phyloP scores from a whole-genome alignment of 176 grass and related monocot genomes.

The Raddia guianensis region DNA sequence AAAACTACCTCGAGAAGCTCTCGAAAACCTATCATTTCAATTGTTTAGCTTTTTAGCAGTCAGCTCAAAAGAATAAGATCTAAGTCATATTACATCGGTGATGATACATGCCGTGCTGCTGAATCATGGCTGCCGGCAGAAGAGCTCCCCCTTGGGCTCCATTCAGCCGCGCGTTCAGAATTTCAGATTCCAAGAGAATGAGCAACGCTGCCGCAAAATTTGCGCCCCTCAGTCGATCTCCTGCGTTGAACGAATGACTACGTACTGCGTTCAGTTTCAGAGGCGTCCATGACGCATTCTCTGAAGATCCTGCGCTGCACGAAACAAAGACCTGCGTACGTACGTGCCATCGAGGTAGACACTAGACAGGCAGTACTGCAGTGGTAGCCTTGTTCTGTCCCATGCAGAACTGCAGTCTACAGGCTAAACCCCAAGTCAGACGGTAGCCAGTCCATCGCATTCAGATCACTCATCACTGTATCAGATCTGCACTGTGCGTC shows the following conservation, averaged over 20 bases:
- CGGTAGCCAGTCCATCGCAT: neutral
- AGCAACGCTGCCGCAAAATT: neutral
- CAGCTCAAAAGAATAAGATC: no score
- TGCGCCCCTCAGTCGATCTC: neutral
- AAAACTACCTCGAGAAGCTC: no score
- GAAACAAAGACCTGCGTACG: neutral
- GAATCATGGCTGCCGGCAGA: conserved; percentile 3
- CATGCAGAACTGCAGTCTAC: neutral
- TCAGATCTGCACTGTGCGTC: neutral
- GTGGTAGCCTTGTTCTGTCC: conserved; percentile 3
- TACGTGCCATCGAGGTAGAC: neutral
- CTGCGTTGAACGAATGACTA: neutral
- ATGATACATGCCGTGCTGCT: neutral
- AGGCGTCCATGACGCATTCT: neutral
- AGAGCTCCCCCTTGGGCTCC: neutral
- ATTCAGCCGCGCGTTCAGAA: neutral
- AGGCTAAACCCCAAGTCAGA: neutral
- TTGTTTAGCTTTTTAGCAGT: no score
- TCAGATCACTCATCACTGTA: neutral
- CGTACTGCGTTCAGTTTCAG: neutral
- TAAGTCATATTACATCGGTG: no score
- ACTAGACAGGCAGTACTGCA: neutral
- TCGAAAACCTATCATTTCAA: no score
- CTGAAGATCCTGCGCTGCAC: neutral
- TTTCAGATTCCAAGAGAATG: neutral